Evolutionary conservation across 345 rosid species (phyloP), one percentile per base, ranked within the genome.

Genomic region (Carallia pectinifolia): DNA sequence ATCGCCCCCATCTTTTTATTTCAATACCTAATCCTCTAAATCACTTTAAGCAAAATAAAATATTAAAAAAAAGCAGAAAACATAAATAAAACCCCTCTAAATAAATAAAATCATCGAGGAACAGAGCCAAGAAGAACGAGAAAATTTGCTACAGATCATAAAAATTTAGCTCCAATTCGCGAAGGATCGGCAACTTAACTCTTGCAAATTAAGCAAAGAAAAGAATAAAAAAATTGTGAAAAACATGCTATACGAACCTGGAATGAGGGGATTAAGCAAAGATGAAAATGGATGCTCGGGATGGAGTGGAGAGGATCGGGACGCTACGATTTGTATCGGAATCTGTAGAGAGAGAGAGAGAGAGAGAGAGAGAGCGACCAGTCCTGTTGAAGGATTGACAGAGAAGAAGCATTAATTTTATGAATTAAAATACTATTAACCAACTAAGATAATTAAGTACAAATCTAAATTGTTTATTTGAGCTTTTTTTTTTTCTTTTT

Each of bases 1-100:
- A 95, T 80, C 27, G 85, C 97, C 29, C 99, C 99, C 99, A 95
- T 95, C 62, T 61, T 56, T 23, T 66, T 67, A 27, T 27, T 62
- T 59, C 67, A 63, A 44, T 16, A 44, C 50, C 50, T 12, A 44
- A 44, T 44, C 23, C 23, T 23, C 50, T 44, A 44, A 44, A 10
- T 44, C 50, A 44, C 17, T 44, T 44, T 13, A 44, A 44, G 50
- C 0, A 44, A 13, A 12, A 12, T 10, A 44, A 44, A 10, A 44
- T 2, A 12, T 0, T 1, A 39, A 2, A 39, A 40, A 23, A 23
- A 23, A 23, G 23, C 23, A 23, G 23, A 44, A 13, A 1, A 4
- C 10, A 44, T 10, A 44, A 15, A 44, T 44, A 3, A 3, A 44
- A 12, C 50, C 50, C 50, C 13, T 44, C 10, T 44, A 44, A 10